These are phyloP conservation scores for Schizosaccharomyces octosporus DNA, from an alignment of 805 yeast species.

Conservation along the genomic window DNA sequence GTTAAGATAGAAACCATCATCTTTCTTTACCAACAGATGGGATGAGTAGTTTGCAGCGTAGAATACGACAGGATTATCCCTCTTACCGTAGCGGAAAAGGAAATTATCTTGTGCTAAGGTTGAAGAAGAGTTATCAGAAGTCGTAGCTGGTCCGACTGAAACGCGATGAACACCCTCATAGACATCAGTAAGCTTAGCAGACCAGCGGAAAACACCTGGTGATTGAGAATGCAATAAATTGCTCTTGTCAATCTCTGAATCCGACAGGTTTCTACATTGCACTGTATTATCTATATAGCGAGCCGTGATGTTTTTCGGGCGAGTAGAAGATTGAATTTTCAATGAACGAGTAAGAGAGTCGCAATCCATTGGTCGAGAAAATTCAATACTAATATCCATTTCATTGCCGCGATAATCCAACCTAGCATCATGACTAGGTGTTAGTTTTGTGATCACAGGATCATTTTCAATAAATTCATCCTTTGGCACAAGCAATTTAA, in stretches of 20 bases:
- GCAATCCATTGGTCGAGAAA: constrained; percentile 1
- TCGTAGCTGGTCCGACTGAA: not conserved
- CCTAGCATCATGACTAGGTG: constrained; percentile 1
- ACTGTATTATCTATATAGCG: not conserved
- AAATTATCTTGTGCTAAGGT: not conserved
- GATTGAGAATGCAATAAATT: not conserved
- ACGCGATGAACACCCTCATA: not conserved
- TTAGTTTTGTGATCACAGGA: not conserved
- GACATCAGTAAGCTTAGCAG: not conserved
- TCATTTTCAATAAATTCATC: not conserved
- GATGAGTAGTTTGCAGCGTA: not conserved
- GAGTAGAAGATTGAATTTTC: not conserved
- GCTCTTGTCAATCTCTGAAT: not conserved
- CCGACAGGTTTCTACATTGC: not conserved
- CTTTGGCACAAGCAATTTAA: not conserved
- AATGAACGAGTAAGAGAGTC: not conserved
- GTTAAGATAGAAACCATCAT: not conserved
- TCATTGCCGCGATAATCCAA: not conserved
- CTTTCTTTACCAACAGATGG: not conserved
- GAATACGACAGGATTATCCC: not conserved
- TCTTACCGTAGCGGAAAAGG: not conserved
- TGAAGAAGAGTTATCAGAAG: not conserved
- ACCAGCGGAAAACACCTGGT: not conserved
- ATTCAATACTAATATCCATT: not conserved
- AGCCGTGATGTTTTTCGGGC: not conserved